Percentiles rank a stretch among this genome's conserved stretches.
These are phyloP conservation scores for Penicillium paneum DNA, from an alignment of 2,329 filamentous ascomycete genomes.

Conservation along the genomic window DNA sequence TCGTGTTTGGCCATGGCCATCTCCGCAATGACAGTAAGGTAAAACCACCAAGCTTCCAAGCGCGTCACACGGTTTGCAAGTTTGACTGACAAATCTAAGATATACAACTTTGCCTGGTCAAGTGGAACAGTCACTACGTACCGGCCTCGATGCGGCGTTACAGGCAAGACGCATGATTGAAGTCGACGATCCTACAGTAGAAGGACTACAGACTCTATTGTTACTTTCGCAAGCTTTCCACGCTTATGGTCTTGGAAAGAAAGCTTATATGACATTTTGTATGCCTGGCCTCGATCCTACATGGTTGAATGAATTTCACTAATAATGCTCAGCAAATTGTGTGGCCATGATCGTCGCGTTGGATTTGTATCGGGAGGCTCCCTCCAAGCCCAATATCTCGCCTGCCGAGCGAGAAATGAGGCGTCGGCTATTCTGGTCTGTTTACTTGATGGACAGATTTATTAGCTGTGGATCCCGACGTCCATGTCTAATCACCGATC, in stretches of 20 bases:
- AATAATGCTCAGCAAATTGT: conserved; percentile 57
- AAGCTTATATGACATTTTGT: conserved; percentile 83
- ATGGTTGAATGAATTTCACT: background rate
- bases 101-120: conserved; percentile 67
- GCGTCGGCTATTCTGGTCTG: conserved; percentile 82
- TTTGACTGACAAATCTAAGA: conserved; percentile 45
- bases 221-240: conserved; percentile 73
- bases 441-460: conserved; percentile 83
- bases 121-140: conserved; percentile 63
- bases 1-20: conserved; percentile 52
- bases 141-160: conserved; percentile 70
- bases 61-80: conserved; percentile 23
- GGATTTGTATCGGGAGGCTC: conserved; percentile 74
- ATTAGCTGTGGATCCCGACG: conserved; percentile 76
- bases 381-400: conserved; percentile 59
- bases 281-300: conserved; percentile 23
- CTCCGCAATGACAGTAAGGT: conserved; percentile 61
- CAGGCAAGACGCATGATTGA: conserved; percentile 69
- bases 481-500: conserved; percentile 74
- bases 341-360: conserved; percentile 81
- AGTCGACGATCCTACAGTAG: conserved; percentile 75
- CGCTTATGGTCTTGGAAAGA: conserved; percentile 75
- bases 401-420: conserved; percentile 71
- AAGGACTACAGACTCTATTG: conserved; percentile 71
- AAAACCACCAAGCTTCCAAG: conserved; percentile 18